These are phyloP conservation scores for Camelina sativa DNA, from an alignment of 345 rosid genomes.

Conservation along the genomic window DNA sequence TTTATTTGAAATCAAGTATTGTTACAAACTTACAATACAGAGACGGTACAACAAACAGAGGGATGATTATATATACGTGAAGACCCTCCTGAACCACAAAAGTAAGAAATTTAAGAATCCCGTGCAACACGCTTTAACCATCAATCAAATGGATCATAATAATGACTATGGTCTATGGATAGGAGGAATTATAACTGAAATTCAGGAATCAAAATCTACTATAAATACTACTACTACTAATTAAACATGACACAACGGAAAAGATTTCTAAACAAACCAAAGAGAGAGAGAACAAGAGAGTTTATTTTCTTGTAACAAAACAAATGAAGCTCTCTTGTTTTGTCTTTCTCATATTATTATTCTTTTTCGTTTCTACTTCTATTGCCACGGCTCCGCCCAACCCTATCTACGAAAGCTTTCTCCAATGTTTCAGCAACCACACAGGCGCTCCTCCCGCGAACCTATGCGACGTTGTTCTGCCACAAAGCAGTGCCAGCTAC, in stretches of 20 bases:
- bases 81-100: neutral
- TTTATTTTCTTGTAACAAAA: neutral
- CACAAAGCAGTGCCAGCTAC: conserved; percentile 38
- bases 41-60: too few species aligned
- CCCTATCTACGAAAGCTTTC: conserved; percentile 17
- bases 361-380: neutral
- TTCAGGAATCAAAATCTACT: neutral
- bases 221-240: neutral
- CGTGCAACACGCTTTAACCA: conserved; percentile 3
- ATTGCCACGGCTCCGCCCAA: conserved; percentile 1
- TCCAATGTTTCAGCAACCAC: conserved; percentile 32
- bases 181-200: neutral
- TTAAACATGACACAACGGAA: neutral
- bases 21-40: too few species aligned
- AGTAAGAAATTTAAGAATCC: neutral
- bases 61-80: neutral
- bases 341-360: conserved; percentile 4
- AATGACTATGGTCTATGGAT: neutral
- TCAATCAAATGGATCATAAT: neutral
- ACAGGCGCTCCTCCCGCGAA: conserved; percentile 21
- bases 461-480: conserved; percentile 21
- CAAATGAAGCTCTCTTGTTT: conserved; percentile 30
- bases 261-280: neutral
- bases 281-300: conserved; percentile 16
- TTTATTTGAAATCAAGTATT: too few species aligned